Conservation (phyloP, 2,329 filamentous ascomycete species). For the Ophiostoma quercus region DNA sequence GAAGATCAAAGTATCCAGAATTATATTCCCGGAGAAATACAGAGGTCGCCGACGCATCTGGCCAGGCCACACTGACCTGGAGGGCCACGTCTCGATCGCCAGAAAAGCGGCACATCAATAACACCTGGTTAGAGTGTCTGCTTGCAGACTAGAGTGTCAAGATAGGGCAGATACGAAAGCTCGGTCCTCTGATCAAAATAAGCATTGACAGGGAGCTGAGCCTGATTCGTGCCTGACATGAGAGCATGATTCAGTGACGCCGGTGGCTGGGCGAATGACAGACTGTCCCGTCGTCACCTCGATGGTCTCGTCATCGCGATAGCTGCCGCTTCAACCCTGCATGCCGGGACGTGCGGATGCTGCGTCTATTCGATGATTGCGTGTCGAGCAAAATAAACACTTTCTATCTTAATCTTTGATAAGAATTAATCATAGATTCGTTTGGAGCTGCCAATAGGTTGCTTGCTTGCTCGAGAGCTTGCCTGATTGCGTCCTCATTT, state of each 20-base stretch:
- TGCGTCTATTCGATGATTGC: background rate
- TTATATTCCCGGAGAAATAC: background rate
- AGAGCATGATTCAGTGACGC: constrained; percentile 1
- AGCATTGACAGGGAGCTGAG: background rate
- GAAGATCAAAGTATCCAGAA: background rate
- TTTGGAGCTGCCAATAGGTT: background rate
- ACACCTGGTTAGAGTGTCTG: background rate
- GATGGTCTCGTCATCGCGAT: background rate
- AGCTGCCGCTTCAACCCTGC: background rate
- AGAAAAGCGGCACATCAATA: background rate
- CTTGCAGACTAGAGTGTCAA: background rate
- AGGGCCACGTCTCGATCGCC: background rate
- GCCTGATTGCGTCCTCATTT: background rate
- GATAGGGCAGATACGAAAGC: background rate
- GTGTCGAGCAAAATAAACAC: background rate
- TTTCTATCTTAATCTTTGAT: background rate
- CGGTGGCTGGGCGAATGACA: background rate
- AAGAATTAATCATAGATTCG: background rate
- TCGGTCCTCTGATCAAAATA: background rate
- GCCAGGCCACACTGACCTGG: background rate
- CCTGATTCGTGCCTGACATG: background rate
- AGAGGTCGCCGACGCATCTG: background rate
- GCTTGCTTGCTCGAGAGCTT: background rate
- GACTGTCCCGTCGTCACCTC: background rate
- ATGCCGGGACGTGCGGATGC: background rate